Base-by-base conservation (phyloP, 345 rosid genomes). In the Zanthoxylum bungeanum region DNA sequence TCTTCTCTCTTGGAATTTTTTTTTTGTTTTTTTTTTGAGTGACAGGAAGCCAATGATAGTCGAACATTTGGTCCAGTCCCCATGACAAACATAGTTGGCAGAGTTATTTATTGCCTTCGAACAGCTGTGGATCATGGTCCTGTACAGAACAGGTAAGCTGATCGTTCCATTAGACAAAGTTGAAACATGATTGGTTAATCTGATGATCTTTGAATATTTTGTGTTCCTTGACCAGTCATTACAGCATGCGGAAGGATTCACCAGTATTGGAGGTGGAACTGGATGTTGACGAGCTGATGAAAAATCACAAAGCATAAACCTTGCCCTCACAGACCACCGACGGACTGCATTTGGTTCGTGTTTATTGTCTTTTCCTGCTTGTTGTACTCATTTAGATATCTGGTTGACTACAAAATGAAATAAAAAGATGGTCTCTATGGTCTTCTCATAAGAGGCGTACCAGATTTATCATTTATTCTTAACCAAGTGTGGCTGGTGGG, bases 81-180 rank as follows among this genome's bases (percentile, higher is more conserved):
- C 64, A 84, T 86, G 83, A 67, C 86, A 3, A 76, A 81, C 83
- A 88, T 95, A 44, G 81, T 89, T 71, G 99, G 99, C 22, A 82
- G 99, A 73, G 98, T 83, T 57, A 79, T 95, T 72, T 95, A 95
- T 64, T 86, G 94, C 76, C 80, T 92, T 58, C 84, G 87, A 65
- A 87, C 91, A 17, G 96, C 94, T 27, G 89, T 92, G 37, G 99
- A 95, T 75, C 98, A 95, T 57, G 99, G 97, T 71, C 97, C 96
- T 0, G 93, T 95, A 56, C 77, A 77, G 79, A 95, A 95, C 87
- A 95, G 99, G 99, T 87, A 52, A 74, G 77, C 34, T 79, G 33
- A 36, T 53, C 5, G 7, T 19, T 46, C 44, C 46, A 27, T 21
- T 71, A 16, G 37, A 39, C 7, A 19, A 30, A 25, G 36, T 65